Evolutionary conservation across 306 rosid species (phyloP).

Genomic region (Albizia julibrissin): DNA sequence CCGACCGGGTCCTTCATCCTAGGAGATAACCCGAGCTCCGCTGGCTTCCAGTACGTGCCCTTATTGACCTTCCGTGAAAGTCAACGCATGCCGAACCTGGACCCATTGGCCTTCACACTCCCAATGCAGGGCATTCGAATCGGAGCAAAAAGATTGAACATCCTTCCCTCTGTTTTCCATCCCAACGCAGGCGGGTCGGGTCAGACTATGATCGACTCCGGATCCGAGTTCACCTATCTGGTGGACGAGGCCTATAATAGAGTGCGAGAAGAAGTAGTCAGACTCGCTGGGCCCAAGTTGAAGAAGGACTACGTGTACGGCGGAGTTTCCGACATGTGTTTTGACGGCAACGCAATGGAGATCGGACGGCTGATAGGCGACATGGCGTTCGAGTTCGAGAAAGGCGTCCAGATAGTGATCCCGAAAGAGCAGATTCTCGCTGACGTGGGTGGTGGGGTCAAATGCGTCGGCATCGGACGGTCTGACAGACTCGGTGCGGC

Average conservation of each 20-base stretch:
- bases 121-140: slow-evolving; percentile 68
- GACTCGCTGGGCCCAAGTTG: slow-evolving; percentile 51
- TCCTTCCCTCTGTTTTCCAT: slow-evolving; percentile 45
- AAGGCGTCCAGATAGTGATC: slow-evolving; percentile 69
- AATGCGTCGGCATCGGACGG: slow-evolving; percentile 79
- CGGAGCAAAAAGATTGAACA: slow-evolving; percentile 42
- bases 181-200: slow-evolving; percentile 80
- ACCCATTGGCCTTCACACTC: slow-evolving; percentile 70
- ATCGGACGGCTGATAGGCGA: slow-evolving; percentile 70
- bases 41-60: slow-evolving; percentile 45
- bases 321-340: slow-evolving; percentile 71
- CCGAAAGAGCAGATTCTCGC: slow-evolving; percentile 53
- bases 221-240: slow-evolving; percentile 66
- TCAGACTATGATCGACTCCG: slow-evolving; percentile 90
- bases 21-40: slow-evolving; percentile 70
- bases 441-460: slow-evolving; percentile 75
- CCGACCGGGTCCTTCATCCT: slow-evolving; percentile 71
- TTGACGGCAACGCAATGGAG: slow-evolving; percentile 39
- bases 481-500: slow-evolving; percentile 68
- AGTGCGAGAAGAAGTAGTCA: slow-evolving; percentile 60
- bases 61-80: slow-evolving; percentile 51
- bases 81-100: slow-evolving; percentile 85
- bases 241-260: slow-evolving; percentile 74
- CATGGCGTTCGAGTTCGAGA: slow-evolving; percentile 67
- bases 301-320: slow-evolving; percentile 74